Evolutionary conservation across 257 asterid species (phyloP), one percentile per base, ranked within the genome.

Genomic region (Ilex asprella): DNA sequence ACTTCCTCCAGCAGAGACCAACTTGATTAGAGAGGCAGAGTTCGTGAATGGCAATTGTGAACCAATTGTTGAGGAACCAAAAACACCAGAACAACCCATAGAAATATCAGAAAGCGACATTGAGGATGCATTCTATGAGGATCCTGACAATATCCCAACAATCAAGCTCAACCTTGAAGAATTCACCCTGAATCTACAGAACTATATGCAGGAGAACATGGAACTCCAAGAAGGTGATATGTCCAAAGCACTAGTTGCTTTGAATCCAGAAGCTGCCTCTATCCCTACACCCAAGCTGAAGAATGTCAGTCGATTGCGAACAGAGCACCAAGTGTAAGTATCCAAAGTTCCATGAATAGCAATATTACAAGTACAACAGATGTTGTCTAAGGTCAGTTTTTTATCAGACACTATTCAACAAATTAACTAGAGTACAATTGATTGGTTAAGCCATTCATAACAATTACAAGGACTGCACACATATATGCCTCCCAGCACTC

Each of bases 301-400:
- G 83, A 79, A 84, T 51, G 71, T 76, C 58, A 90, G 85, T 70
- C 89, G 95, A 44, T 73, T 93, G 64, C 78, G 99, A 69, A 89
- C 99, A 29, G 99, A 89, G 73, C 99, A 93, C 75, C 95, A 73
- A 80, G 99, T 93, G 99, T 93, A 78, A 83, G 93, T 74, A 60
- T 32, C 32, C 31, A 15, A 46, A 12, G 41, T 52, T 47, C 60
- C 54, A 11, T 11, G n/a, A 2, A 49, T 3, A 44, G n/a, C 3
- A 15, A 49, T 11, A 3, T 49, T 49, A 49, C 10, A 11, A 11
- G 54, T 49, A 49, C 54, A 49, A 4, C 54, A 3, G 54, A 12
- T 8, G 7, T 35, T 35, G 41, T 3, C 8, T 7, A 35, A 35
- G 41, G 41, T 35, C 41, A 35, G 41, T 5, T 35, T 35, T 7